Evolutionary conservation across 202 grass and related monocot species (phyloP).

Genomic region (Eragrostis tef): DNA sequence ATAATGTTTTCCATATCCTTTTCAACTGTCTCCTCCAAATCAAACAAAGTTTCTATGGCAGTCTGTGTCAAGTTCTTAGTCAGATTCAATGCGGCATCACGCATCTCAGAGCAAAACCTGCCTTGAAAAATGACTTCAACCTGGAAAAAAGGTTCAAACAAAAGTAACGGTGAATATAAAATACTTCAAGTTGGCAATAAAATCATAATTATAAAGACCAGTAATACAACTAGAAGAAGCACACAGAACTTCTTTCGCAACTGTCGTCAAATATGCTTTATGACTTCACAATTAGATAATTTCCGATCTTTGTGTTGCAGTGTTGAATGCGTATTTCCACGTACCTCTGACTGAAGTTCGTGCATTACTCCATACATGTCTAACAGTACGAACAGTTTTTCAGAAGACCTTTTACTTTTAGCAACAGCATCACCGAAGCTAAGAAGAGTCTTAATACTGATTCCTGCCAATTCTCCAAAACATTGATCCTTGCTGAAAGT

Average conservation of each 20-base stretch:
- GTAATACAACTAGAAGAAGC: neutral
- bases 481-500: constrained; percentile 69
- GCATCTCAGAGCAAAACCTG: constrained; percentile 74
- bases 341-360: constrained; percentile 85
- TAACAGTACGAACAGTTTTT: constrained; percentile 87
- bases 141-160: constrained; percentile 47
- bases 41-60: constrained; percentile 73
- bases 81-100: constrained; percentile 66
- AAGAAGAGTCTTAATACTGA: constrained; percentile 70
- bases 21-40: constrained; percentile 90
- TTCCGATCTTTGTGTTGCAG: neutral
- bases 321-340: constrained; percentile 22
- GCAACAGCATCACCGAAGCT: constrained; percentile 95
- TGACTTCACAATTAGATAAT: constrained; percentile 4
- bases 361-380: constrained; percentile 98
- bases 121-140: constrained; percentile 83
- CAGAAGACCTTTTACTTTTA: constrained; percentile 87
- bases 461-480: constrained; percentile 76
- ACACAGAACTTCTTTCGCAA: neutral
- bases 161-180: neutral
- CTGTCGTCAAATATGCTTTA: constrained; percentile 6
- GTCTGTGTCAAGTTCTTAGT: constrained; percentile 81
- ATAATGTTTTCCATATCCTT: constrained; percentile 92
- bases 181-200: neutral
- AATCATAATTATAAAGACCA: neutral